These are phyloP conservation scores for Aspergillus ochraceoroseus DNA, from an alignment of 2,329 filamentous ascomycete genomes.

Conservation along the genomic window DNA sequence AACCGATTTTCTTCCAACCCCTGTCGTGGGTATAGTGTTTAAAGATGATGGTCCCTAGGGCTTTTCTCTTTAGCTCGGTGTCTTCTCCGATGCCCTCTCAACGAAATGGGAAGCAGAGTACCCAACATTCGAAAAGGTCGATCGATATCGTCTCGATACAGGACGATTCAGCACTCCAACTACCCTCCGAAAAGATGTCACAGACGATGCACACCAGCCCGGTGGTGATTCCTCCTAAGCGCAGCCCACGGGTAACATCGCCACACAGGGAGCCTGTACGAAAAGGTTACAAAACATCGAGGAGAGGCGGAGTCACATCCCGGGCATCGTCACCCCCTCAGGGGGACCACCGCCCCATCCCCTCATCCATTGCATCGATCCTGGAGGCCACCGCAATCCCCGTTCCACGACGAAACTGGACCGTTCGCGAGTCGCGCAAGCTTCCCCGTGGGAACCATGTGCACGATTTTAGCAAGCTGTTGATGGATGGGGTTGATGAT, in stretches of 20 bases:
- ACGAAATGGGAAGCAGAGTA: slow-evolving; percentile 18
- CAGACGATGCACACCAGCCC: slow-evolving; percentile 28
- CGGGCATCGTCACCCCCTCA: slow-evolving; percentile 28
- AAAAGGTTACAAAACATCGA: slow-evolving; percentile 20
- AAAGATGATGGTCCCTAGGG: slow-evolving; percentile 43
- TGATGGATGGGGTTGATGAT: slow-evolving; percentile 52
- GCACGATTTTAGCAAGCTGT: slow-evolving; percentile 52
- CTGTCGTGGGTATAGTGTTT: slow-evolving; percentile 16
- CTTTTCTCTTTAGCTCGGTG: slow-evolving; percentile 37
- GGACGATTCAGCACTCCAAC: slow-evolving; percentile 19
- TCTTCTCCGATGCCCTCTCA: slow-evolving; percentile 22
- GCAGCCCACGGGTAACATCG: slow-evolving; percentile 22
- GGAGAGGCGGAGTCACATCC: slow-evolving; percentile 20
- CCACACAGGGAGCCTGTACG: slow-evolving; percentile 16
- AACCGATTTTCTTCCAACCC: slow-evolving; percentile 17
- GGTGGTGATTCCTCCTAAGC: slow-evolving; percentile 37
- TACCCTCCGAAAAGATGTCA: slow-evolving; percentile 14
- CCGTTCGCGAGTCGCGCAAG: slow-evolving; percentile 38
- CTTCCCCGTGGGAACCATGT: slow-evolving; percentile 41
- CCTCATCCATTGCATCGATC: slow-evolving; percentile 54
- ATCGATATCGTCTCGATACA: slow-evolving; percentile 10
- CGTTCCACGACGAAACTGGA: slow-evolving; percentile 43
- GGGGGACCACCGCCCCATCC: slow-evolving; percentile 44
- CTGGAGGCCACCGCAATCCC: slow-evolving; percentile 58
- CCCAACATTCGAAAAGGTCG: slow-evolving; percentile 8